Evolutionary conservation across 2,329 filamentous ascomycete species (phyloP), one percentile per base, ranked within the genome.

Genomic region (Epichloe festucae): DNA sequence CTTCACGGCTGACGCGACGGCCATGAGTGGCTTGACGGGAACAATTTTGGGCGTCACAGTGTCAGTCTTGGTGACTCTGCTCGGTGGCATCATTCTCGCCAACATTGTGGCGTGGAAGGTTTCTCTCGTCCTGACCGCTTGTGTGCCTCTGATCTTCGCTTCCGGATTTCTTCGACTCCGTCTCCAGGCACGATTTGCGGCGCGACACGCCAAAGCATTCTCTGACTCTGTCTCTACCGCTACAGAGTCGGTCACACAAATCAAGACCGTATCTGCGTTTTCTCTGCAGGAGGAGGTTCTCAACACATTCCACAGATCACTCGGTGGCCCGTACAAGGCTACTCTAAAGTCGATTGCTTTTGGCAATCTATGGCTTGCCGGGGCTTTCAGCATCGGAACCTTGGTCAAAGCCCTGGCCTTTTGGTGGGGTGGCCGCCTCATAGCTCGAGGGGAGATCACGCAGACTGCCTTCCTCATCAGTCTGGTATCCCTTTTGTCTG

Each of bases 101-200:
- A 82, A 86, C 55, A 78, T 87, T 44, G 72, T 89, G 46, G 82
- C 82, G 3, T 89, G 85, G 86, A 84, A 80, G 60, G 87, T 89
- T 54, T 84, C 84, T 0, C 67, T 89, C 14, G 85, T 89, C 3
- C 84, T 83, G 51, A 71, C 89, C 5, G 76, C 84, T 0, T 73
- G 79, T 8, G 79, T 89, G 0, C 86, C 85, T 0, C 66, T 89
- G 10, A 75, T 88, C 5, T 71, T 89, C 0, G 81, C 80, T 1
- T 76, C 83, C 0, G 85, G 85, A 0, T 75, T 85, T 55, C 79
- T 89, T 77, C 78, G 85, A 56, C 71, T 89, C 15, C 74, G 74
- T 1, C 74, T 81, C 3, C 73, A 86, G 1, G 74, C 78, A 2
- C 73, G 75, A 39, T 81, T 83, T 46, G 79, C 86, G 55, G 73